phyloP scores from a whole-genome alignment of 2,329 filamentous ascomycete species.

The Fusarium sulawesiense region DNA sequence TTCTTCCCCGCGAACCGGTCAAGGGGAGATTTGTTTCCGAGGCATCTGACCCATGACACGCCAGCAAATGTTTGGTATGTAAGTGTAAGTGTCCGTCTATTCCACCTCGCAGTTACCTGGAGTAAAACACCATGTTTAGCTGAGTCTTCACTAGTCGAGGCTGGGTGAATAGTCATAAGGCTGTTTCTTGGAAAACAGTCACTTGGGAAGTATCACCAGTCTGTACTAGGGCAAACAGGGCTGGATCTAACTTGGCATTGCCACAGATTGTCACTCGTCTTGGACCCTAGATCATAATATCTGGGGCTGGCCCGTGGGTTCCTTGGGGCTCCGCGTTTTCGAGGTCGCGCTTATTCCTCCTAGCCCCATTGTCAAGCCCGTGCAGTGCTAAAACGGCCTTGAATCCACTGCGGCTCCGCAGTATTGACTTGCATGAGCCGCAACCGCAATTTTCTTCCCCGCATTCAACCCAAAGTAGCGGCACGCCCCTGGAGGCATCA shows the following conservation, averaged over 20 bases:
- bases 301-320: slow-evolving; percentile 41
- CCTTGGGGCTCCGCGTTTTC: slow-evolving; percentile 41
- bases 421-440: slow-evolving; percentile 49
- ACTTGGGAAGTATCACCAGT: neutral
- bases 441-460: slow-evolving; percentile 47
- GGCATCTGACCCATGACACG: slow-evolving; percentile 2
- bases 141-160: neutral
- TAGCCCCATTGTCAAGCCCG: slow-evolving; percentile 31
- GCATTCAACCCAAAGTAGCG: slow-evolving; percentile 42
- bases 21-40: slow-evolving; percentile 19
- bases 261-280: slow-evolving; percentile 26
- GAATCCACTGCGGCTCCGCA: slow-evolving; percentile 48
- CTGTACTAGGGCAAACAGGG: slow-evolving; percentile 10
- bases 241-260: slow-evolving; percentile 22
- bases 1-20: slow-evolving; percentile 23
- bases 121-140: slow-evolving; percentile 13
- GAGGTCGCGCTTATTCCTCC: slow-evolving; percentile 39
- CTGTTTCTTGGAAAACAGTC: neutral
- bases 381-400: slow-evolving; percentile 28
- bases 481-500: slow-evolving; percentile 27
- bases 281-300: slow-evolving; percentile 25
- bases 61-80: slow-evolving; percentile 2
- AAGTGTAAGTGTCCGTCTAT: slow-evolving; percentile 24
- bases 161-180: neutral
- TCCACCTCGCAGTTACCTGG: slow-evolving; percentile 30